Evolutionary conservation across 345 rosid genomes (phyloP).

Genomic region (Excoecaria agallocha): DNA sequence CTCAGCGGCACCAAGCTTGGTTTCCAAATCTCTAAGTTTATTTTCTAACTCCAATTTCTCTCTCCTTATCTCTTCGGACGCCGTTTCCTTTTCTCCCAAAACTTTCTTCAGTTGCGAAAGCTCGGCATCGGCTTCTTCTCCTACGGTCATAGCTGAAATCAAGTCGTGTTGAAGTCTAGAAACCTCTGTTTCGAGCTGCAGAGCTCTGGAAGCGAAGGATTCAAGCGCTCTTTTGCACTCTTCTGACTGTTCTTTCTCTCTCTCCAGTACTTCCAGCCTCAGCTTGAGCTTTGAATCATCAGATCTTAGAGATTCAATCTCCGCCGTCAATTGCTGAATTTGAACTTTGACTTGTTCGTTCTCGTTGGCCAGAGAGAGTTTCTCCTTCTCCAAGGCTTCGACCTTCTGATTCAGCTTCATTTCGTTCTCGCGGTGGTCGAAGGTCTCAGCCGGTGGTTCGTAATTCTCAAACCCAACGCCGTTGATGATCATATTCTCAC

Average conservation of each 20-base stretch:
- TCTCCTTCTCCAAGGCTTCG: conserved; percentile 52
- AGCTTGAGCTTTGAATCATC: conserved; percentile 40
- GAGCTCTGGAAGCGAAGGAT: conserved; percentile 46
- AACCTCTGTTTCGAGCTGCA: conserved; percentile 62
- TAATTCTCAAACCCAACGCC: conserved; percentile 26
- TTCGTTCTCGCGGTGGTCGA: conserved; percentile 32
- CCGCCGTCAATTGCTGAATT: conserved; percentile 28
- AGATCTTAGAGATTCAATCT: conserved; percentile 41
- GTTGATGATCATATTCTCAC: conserved; percentile 28
- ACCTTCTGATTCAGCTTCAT: conserved; percentile 32
- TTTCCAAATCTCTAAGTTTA: conserved; percentile 68
- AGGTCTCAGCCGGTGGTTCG: conserved; percentile 33
- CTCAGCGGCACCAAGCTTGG: conserved; percentile 56
- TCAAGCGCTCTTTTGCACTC: conserved; percentile 51
- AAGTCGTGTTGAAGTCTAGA: conserved; percentile 64
- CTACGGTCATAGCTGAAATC: conserved; percentile 43
- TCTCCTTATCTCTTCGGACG: conserved; percentile 45
- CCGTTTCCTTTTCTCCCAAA: conserved; percentile 35
- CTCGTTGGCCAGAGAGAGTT: conserved; percentile 36
- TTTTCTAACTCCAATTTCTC: conserved; percentile 53
- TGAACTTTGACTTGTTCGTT: conserved; percentile 40
- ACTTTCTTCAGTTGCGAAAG: conserved; percentile 18
- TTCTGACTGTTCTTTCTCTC: conserved; percentile 49
- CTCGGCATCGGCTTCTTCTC: conserved; percentile 46
- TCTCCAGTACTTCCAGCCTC: conserved; percentile 41